Evolutionary conservation across 768 basidiomycete species (phyloP).

Genomic region (Fistulinella prunicolor): DNA sequence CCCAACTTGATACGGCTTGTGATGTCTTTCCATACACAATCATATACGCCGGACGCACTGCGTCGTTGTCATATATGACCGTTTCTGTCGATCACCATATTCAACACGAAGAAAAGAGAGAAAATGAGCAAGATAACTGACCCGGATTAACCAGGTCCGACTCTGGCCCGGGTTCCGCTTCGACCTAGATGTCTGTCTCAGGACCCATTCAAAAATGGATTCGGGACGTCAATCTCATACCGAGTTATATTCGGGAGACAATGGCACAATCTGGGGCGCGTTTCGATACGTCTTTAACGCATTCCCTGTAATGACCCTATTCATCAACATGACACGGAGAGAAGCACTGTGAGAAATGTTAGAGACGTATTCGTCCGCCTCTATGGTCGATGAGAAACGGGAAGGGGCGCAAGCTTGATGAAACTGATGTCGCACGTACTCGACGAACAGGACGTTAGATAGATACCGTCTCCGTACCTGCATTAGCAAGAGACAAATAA

Average conservation of each 20-base stretch:
- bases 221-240: not conserved
- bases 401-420: not conserved
- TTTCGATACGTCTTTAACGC: constrained; percentile 9
- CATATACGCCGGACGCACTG: constrained; percentile 12
- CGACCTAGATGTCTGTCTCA: too few species aligned
- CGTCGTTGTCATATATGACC: constrained; percentile 14
- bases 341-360: constrained; percentile 9
- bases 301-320: constrained; percentile 7
- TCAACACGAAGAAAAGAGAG: not conserved
- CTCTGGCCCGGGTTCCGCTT: constrained; percentile 12
- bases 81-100: not conserved
- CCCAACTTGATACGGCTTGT: not conserved
- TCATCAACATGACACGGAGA: constrained; percentile 13
- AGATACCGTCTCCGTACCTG: constrained; percentile 15
- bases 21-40: constrained; percentile 11
- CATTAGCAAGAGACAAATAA: not conserved
- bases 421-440: constrained; percentile 4
- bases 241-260: constrained; percentile 6
- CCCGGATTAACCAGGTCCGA: constrained; percentile 16
- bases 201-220: not conserved
- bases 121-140: not conserved
- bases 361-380: constrained; percentile 17
- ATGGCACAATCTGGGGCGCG: constrained; percentile 9
- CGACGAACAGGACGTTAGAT: constrained; percentile 13
- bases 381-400: constrained; percentile 7